phyloP scores from a whole-genome alignment of 441 rosid species.

The Breynia disticha region DNA sequence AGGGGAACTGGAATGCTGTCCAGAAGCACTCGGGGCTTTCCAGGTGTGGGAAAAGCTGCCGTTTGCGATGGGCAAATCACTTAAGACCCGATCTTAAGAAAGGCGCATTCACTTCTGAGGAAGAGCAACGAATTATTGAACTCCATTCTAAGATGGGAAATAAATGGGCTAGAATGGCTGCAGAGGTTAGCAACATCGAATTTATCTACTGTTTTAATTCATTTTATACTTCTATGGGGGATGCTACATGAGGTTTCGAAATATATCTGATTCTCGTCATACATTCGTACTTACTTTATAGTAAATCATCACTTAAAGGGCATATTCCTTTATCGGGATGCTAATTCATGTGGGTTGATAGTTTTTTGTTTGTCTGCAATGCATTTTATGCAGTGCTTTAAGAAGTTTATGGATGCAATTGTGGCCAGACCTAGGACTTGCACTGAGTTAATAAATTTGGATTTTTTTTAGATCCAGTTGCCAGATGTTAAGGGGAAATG shows the following conservation, averaged over 20 bases:
- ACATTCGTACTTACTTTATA: too few relatives aligned
- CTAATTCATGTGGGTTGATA: background rate
- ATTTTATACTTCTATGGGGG: too few relatives aligned
- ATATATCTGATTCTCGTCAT: too few relatives aligned
- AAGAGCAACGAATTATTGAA: slow-evolving; percentile 76
- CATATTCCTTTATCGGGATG: background rate
- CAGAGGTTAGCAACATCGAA: slow-evolving; percentile 50
- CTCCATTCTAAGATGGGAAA: slow-evolving; percentile 96
- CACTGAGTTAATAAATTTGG: background rate
- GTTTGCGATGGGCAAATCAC: slow-evolving; percentile 98
- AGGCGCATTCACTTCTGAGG: slow-evolving; percentile 89
- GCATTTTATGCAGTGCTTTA: background rate
- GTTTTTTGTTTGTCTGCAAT: background rate
- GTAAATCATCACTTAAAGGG: background rate
- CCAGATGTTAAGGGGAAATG: too few relatives aligned
- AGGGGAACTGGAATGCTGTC: slow-evolving; percentile 98
- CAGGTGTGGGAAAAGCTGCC: slow-evolving; percentile 97
- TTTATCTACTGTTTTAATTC: too few relatives aligned
- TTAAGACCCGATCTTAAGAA: slow-evolving; percentile 95
- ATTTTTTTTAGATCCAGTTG: too few relatives aligned
- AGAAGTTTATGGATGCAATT: too few relatives aligned
- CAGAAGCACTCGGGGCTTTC: slow-evolving; percentile 84
- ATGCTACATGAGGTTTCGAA: background rate
- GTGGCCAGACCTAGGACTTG: background rate
- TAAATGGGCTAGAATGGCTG: slow-evolving; percentile 99